Evolutionary conservation across 345 rosid species (phyloP).

Genomic region (Syzygium jambos): DNA sequence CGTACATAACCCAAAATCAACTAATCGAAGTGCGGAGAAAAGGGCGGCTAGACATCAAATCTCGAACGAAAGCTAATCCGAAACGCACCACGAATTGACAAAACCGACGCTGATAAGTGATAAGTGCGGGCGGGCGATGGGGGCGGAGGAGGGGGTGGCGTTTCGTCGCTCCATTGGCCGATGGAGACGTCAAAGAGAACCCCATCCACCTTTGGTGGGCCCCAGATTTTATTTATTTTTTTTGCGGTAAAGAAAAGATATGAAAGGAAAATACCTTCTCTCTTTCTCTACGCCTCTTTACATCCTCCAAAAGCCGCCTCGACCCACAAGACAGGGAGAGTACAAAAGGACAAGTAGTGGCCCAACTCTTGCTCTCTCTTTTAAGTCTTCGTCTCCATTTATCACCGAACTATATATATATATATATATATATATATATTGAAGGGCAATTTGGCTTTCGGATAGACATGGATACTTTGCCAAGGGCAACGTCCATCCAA

Average conservation of each 20-base stretch:
- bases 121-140: neutral
- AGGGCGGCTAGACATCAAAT: neutral
- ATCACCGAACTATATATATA: neutral
- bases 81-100: neutral
- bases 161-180: neutral
- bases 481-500: neutral
- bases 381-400: neutral
- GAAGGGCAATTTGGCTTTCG: neutral
- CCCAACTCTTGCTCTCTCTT: neutral
- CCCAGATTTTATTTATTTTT: too few relatives aligned
- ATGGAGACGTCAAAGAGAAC: neutral
- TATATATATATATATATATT: neutral
- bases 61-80: neutral
- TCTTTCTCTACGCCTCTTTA: conserved; percentile 29
- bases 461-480: neutral
- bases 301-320: conserved; percentile 48
- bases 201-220: neutral
- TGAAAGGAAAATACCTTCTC: neutral
- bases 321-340: neutral
- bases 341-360: too few relatives aligned
- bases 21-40: too few relatives aligned
- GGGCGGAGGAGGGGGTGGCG: neutral
- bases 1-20: neutral
- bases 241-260: neutral
- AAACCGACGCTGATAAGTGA: conserved; percentile 3